Evolutionary conservation across 202 grass and related monocot genomes (phyloP).

Genomic region (Cymbopogon flexuosus): DNA sequence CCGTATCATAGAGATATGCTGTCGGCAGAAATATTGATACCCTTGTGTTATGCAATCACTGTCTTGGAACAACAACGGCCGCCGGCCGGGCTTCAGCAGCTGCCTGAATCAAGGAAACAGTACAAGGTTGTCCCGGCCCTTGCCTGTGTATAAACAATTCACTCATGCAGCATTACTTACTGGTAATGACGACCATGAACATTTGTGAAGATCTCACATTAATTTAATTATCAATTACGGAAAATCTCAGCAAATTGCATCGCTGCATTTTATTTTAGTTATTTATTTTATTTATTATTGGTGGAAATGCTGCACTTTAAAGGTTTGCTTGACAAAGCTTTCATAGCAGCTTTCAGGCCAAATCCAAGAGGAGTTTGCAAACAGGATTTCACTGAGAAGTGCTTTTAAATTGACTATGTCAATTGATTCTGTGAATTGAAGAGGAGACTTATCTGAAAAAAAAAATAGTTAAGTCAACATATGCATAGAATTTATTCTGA

Average conservation of each 20-base stretch:
- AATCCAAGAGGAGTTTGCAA: no score
- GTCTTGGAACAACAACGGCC: constrained; percentile 6
- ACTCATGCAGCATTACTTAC: neutral
- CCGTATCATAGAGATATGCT: constrained; percentile 11
- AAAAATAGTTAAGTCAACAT: no score
- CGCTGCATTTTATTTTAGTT: neutral
- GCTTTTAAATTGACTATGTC: no score
- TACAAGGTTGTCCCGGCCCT: constrained; percentile 8
- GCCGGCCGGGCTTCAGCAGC: neutral
- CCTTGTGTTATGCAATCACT: constrained; percentile 3
- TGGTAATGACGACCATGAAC: neutral
- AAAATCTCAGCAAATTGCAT: neutral
- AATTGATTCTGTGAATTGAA: no score
- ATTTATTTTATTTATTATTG: no score
- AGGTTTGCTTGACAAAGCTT: no score
- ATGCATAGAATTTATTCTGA: no score
- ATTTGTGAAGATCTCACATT: neutral
- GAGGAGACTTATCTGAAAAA: no score
- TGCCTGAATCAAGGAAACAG: constrained; percentile 18
- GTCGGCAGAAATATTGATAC: constrained; percentile 11
- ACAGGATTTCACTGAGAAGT: no score
- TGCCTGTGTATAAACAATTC: neutral
- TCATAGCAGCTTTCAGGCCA: no score
- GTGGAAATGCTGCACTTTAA: no score
- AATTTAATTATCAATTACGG: neutral